A percentile compares a stretch with the other conserved stretches of the same genome.
phyloP scores from a whole-genome alignment of 208 protist genomes.

The Kentomonas sorsogonicus region DNA sequence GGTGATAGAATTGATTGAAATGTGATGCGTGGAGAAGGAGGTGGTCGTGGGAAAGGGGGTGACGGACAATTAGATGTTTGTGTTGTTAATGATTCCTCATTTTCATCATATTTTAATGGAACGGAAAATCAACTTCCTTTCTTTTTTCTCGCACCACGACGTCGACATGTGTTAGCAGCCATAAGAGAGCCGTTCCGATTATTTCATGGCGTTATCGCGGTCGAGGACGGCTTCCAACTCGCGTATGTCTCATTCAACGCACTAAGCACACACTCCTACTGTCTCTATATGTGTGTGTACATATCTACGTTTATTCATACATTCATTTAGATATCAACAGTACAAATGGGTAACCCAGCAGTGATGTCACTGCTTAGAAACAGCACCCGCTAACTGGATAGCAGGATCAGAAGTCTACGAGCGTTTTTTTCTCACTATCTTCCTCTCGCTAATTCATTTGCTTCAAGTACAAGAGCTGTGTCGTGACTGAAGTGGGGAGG shows the following conservation, averaged over 20 bases:
- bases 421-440: slow-evolving; percentile 8
- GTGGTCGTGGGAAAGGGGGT: slow-evolving; percentile 4
- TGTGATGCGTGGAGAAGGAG: neutral
- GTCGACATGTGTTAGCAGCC: neutral
- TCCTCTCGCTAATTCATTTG: neutral
- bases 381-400: neutral
- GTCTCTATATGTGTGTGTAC: slow-evolving; percentile 1
- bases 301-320: neutral
- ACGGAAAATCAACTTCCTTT: slow-evolving; percentile 8
- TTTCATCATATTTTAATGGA: neutral
- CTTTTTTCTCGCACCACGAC: neutral
- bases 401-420: neutral
- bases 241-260: neutral
- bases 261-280: neutral
- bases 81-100: neutral
- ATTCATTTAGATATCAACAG: slow-evolving; percentile 9
- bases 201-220: no score
- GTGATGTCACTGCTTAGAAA: neutral
- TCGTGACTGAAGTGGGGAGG: neutral
- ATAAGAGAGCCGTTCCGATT: neutral
- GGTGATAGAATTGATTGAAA: neutral
- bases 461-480: neutral
- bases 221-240: neutral
- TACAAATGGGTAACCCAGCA: slow-evolving; percentile 9
- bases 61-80: neutral